Evolutionary conservation across 73 alveolate species (phyloP), one percentile per base, ranked within the genome.

Genomic region (Stentor coeruleus): DNA sequence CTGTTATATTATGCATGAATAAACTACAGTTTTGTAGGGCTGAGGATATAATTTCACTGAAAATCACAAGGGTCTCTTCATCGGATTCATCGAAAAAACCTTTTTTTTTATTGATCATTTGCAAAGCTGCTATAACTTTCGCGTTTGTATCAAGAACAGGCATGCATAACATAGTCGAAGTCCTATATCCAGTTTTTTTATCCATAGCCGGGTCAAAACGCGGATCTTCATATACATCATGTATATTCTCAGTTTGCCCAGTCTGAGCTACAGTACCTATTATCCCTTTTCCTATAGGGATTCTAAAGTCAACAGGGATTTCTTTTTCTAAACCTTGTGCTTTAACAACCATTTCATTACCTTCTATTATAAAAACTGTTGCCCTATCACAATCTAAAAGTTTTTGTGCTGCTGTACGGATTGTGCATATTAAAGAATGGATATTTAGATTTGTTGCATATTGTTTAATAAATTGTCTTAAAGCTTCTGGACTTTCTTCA

Each of bases 211-310:
- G 79, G 74, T 89, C 84, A 40, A 92, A 92, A 75, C 90, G 80
- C 35, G 86, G 84, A 74, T 92, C 97, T 82, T 86, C 88, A 90
- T 92, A 89, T 38, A 95, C 95, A 90, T 92, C 97, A 77, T 85
- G 88, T 26, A 92, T 88, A 59, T 92, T 92, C 59, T 89, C 79
- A 33, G 84, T 85, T 79, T 81, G 58, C 37, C 88, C 72, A 55
- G 81, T 83, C 35, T 86, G 38, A 74, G 89, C 86, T 28, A 91
- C 93, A 15, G 75, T 31, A 3, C 96, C 96, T 0, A 83, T 87
- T 40, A 90, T 84, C 4, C 96, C 96, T 38, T 77, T 77, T 28
- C 82, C 84, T 83, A 87, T 76, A 57, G 85, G 88, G 14, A 90
- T 15, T 77, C 74, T 76, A 38, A 89, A 74, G 60, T 81, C 88